These are phyloP conservation scores for Talaromyces sp. DNA, from an alignment of 2,329 filamentous ascomycete genomes.

Conservation along the genomic window DNA sequence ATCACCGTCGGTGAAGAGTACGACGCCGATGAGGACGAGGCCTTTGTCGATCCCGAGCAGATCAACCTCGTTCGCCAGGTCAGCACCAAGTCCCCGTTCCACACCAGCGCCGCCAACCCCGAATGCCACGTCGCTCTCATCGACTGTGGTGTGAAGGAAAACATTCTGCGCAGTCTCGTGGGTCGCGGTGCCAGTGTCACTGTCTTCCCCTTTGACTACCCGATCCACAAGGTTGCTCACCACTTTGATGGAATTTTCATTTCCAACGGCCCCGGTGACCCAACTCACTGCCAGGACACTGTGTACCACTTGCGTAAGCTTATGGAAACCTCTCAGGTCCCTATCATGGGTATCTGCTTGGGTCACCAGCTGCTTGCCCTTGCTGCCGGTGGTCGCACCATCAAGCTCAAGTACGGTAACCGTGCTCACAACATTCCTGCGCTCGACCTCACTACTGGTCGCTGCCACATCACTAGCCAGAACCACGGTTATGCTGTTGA, in stretches of 20 bases:
- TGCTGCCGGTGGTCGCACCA: constrained; percentile 79
- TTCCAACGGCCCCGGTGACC: constrained; percentile 96
- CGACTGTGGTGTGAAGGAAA: constrained; percentile 99
- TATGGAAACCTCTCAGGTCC: constrained; percentile 85
- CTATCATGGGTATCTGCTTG: constrained; percentile 96
- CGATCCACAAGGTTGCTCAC: constrained; percentile 95
- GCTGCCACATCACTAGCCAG: constrained; percentile 97
- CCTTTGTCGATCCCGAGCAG: constrained; percentile 88
- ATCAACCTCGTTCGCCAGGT: constrained; percentile 96
- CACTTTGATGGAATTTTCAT: constrained; percentile 99
- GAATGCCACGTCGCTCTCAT: constrained; percentile 88
- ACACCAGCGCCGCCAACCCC: constrained; percentile 78
- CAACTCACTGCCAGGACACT: constrained; percentile 91
- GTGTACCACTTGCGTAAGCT: constrained; percentile 87
- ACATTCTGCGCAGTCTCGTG: constrained; percentile 93
- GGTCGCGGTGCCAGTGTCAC: constrained; percentile 87
- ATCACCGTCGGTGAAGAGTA: constrained; percentile 97
- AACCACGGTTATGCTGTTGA: constrained; percentile 98
- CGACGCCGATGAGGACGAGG: constrained; percentile 95
- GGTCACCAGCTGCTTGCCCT: constrained; percentile 94
- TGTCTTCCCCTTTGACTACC: constrained; percentile 93
- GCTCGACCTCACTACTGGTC: constrained; percentile 86
- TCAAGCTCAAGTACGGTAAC: constrained; percentile 99
- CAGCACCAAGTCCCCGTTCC: constrained; percentile 96
- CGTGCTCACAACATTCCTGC: constrained; percentile 97